phyloP scores from a whole-genome alignment of 108 stramenopile genomes.

The Pseudonitzschia delicatissima region DNA sequence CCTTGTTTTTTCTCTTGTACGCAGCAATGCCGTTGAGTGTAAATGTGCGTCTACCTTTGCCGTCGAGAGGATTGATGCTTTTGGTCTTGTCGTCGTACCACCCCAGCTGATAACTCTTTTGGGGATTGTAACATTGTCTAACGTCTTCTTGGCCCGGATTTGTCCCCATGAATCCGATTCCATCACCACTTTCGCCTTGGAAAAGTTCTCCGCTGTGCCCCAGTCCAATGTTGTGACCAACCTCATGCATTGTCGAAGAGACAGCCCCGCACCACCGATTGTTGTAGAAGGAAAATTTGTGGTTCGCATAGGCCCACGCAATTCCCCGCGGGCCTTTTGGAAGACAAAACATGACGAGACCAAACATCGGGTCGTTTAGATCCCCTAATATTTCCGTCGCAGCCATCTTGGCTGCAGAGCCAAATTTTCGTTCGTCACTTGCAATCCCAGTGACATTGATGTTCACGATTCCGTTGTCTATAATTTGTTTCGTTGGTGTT shows the following conservation, averaged over 20 bases:
- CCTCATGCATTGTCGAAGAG: slow-evolving; percentile 16
- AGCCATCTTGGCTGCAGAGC: too few species aligned
- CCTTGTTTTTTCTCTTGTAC: not conserved
- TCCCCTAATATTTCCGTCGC: too few species aligned
- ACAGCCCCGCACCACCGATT: slow-evolving; percentile 46
- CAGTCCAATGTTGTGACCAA: slow-evolving; percentile 5
- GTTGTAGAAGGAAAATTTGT: slow-evolving; percentile 40
- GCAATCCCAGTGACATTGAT: too few species aligned
- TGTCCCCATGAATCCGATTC: slow-evolving; percentile 25
- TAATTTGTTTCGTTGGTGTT: too few species aligned
- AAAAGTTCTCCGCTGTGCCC: not conserved
- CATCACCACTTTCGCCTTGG: not conserved
- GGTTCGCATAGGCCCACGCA: slow-evolving; percentile 40
- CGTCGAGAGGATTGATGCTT: not conserved
- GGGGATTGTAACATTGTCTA: slow-evolving; percentile 54
- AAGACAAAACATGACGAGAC: slow-evolving; percentile 62
- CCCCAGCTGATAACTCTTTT: slow-evolving; percentile 42
- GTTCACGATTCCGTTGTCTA: too few species aligned
- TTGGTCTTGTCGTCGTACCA: slow-evolving; percentile 35
- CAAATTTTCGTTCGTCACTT: too few species aligned
- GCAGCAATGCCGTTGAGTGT: slow-evolving; percentile 13
- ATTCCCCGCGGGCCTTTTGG: slow-evolving; percentile 27
- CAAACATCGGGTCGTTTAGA: too few species aligned
- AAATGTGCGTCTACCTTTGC: not conserved
- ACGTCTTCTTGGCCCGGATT: slow-evolving; percentile 35